These are phyloP conservation scores for Graphilbum fragrans DNA, from an alignment of 2,329 filamentous ascomycete genomes.

Conservation along the genomic window DNA sequence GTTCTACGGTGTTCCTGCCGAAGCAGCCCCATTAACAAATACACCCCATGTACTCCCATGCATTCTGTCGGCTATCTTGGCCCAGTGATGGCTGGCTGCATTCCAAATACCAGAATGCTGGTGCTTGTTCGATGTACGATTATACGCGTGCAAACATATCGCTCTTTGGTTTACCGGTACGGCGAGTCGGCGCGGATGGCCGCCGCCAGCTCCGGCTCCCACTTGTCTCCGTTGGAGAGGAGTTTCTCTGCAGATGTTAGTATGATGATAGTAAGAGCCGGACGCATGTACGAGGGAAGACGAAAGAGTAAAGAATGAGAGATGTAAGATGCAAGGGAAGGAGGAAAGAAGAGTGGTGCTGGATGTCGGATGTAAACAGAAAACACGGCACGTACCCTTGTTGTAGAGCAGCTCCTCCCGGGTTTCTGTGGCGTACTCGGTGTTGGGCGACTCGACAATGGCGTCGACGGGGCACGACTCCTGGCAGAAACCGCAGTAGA, in stretches of 20 bases:
- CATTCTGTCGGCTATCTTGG: no score
- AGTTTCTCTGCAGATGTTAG: conserved; percentile 54
- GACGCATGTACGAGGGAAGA: neutral
- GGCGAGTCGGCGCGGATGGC: conserved; percentile 86
- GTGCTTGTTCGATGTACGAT: neutral
- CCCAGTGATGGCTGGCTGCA: no score
- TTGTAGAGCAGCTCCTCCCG: conserved; percentile 96
- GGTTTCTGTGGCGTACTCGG: conserved; percentile 52
- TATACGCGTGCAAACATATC: no score
- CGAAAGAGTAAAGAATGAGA: neutral
- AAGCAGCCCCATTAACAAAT: no score
- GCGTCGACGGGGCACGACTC: conserved; percentile 98
- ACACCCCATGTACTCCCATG: no score
- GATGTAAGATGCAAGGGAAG: neutral
- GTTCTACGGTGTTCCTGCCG: no score
- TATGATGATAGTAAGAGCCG: no score
- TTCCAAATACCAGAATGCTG: no score
- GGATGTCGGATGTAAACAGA: neutral
- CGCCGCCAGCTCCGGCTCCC: conserved; percentile 94
- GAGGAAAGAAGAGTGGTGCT: neutral
- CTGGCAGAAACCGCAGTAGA: conserved; percentile 99
- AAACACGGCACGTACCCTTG: conserved; percentile 56
- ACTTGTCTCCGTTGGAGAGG: conserved; percentile 82
- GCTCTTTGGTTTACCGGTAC: conserved; percentile 51
- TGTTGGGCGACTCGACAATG: conserved; percentile 54